Evolutionary conservation across 164 flowering plant species (phyloP).

Genomic region (Nelumbo lutea): DNA sequence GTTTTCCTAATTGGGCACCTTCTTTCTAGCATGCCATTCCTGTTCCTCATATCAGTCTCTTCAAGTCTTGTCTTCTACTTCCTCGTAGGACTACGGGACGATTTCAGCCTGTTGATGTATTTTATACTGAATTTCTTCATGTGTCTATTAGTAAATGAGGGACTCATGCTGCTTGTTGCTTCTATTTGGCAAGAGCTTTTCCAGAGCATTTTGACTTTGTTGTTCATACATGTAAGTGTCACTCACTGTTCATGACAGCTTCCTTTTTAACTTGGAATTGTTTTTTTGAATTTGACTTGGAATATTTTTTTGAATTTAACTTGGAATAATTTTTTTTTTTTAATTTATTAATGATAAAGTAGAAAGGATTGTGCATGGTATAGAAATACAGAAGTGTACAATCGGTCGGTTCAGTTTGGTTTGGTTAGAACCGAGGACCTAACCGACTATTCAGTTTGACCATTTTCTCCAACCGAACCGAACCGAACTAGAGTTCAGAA

Average conservation of each 20-base stretch:
- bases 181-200: constrained; percentile 58
- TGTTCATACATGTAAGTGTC: constrained; percentile 62
- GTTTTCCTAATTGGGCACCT: constrained; percentile 85
- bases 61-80: constrained; percentile 91
- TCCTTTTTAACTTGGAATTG: background rate
- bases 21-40: constrained; percentile 86
- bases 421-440: too few species aligned
- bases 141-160: constrained; percentile 91
- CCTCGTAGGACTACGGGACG: constrained; percentile 74
- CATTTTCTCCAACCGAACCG: too few species aligned
- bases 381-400: too few species aligned
- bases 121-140: constrained; percentile 84
- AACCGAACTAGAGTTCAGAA: too few species aligned
- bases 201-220: constrained; percentile 61
- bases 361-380: too few species aligned
- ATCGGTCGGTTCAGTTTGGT: too few species aligned
- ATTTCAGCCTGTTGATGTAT: constrained; percentile 93
- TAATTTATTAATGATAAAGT: too few species aligned
- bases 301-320: too few species aligned
- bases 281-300: too few species aligned
- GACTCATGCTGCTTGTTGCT: constrained; percentile 65
- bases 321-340: too few species aligned
- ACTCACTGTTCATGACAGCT: background rate
- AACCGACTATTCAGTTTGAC: too few species aligned
- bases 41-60: constrained; percentile 86